These are phyloP conservation scores for Chamaecrista fasciculata DNA, from an alignment of 306 rosid species.

Conservation along the genomic window DNA sequence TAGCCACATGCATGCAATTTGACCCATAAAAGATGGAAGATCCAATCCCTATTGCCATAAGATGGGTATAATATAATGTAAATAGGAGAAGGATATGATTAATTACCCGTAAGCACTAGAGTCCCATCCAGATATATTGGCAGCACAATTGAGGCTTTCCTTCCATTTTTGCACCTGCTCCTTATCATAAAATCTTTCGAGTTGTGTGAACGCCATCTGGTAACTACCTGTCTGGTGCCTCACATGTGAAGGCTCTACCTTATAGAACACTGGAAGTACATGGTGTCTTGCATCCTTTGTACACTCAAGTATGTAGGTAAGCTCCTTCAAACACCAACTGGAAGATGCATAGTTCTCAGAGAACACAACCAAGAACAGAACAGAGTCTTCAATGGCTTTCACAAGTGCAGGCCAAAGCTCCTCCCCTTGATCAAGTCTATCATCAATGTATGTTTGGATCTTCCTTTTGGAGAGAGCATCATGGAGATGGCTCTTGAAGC, in stretches of 20 bases:
- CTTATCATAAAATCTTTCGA: background rate
- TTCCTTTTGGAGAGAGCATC: background rate
- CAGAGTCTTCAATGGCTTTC: background rate
- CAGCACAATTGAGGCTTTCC: background rate
- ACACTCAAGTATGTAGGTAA: constrained; percentile 11
- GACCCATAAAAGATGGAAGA: no score
- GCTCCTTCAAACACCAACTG: constrained; percentile 29
- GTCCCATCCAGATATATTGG: background rate
- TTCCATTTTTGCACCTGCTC: background rate
- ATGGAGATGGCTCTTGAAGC: constrained; percentile 22
- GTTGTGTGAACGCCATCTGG: background rate
- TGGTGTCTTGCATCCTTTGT: background rate
- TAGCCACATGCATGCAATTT: no score
- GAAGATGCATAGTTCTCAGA: constrained; percentile 19
- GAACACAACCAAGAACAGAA: background rate
- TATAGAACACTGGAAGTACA: constrained; percentile 31
- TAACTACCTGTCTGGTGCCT: constrained; percentile 1
- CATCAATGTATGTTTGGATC: background rate
- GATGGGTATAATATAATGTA: no score
- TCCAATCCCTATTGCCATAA: no score
- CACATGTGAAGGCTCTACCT: constrained; percentile 14
- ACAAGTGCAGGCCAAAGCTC: background rate
- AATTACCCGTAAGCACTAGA: background rate
- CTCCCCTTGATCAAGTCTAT: background rate
- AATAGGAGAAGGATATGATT: no score